Conservation (phyloP, 179 eudicot genomes). For the Silene noctiflora region DNA sequence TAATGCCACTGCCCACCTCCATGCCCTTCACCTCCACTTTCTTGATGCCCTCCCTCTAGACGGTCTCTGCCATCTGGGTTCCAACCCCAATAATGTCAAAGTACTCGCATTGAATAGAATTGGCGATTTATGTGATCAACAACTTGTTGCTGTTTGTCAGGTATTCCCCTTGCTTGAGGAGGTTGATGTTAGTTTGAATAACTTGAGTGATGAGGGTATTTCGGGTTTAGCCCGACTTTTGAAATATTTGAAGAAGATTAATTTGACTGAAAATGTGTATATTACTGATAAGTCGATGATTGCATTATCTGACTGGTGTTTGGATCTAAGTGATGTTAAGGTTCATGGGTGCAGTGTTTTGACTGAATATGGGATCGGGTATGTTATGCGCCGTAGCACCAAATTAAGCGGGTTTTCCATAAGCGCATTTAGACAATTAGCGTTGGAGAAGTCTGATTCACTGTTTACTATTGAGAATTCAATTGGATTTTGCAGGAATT, state of each 20-base stretch:
- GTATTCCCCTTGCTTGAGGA: background rate
- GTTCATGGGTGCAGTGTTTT: background rate
- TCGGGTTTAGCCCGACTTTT: background rate
- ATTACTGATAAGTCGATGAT: background rate
- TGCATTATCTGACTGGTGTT: background rate
- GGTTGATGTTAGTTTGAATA: background rate
- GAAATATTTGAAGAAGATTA: background rate
- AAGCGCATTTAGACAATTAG: no score
- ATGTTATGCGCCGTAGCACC: slow-evolving; percentile 5
- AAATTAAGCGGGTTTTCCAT: background rate
- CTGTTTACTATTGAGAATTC: background rate
- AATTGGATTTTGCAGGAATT: background rate
- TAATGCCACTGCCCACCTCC: no score
- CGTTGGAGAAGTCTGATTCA: background rate
- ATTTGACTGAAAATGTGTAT: background rate
- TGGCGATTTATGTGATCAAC: background rate
- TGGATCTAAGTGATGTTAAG: background rate
- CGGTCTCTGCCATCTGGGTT: no score
- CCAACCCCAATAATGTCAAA: no score
- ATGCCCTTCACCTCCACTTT: no score
- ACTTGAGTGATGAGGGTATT: background rate
- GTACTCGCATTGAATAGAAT: background rate
- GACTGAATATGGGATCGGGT: background rate
- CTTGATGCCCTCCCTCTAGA: no score
- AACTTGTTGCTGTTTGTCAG: background rate